phyloP scores from a whole-genome alignment of 257 asterid genomes.

The Primulina tabacum region DNA sequence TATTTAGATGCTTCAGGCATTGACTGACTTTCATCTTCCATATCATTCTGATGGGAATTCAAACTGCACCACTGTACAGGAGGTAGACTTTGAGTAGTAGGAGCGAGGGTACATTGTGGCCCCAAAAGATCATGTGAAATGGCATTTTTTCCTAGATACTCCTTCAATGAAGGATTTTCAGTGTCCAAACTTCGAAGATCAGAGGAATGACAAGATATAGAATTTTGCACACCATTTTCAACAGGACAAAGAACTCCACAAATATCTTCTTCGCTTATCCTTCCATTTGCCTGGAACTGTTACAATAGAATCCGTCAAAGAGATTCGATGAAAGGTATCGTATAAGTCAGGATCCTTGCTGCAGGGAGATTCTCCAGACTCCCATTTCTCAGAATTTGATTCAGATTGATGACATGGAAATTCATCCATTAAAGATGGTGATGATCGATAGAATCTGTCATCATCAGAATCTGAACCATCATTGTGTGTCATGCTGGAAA shows the following conservation, averaged over 20 bases:
- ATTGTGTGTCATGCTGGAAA: constrained; percentile 39
- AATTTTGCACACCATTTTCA: constrained; percentile 38
- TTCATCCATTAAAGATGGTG: constrained; percentile 72
- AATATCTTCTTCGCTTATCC: constrained; percentile 33
- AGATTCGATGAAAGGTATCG: constrained; percentile 59
- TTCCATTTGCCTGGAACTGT: constrained; percentile 39
- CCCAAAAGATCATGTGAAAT: constrained; percentile 28
- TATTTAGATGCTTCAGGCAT: constrained; percentile 32
- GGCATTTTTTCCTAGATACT: constrained; percentile 35
- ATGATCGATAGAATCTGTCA: constrained; percentile 81
- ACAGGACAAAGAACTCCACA: constrained; percentile 36
- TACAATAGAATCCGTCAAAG: constrained; percentile 60
- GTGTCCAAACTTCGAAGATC: constrained; percentile 57
- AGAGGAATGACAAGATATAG: constrained; percentile 44
- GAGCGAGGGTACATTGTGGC: constrained; percentile 28
- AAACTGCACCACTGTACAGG: constrained; percentile 54
- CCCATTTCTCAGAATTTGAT: constrained; percentile 87
- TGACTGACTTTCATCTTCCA: constrained; percentile 29
- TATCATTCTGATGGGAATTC: constrained; percentile 31
- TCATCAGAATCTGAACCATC: constrained; percentile 77
- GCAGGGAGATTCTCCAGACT: constrained; percentile 64
- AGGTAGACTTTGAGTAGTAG: constrained; percentile 65
- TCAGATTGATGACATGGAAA: constrained; percentile 67
- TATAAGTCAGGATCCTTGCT: constrained; percentile 62
- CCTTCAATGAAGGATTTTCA: constrained; percentile 40